Percentiles rank a stretch among this genome's conserved stretches.
Evolutionary conservation across 1,139 yeast species (phyloP).

Genomic region (Suhomyces maxii): DNA sequence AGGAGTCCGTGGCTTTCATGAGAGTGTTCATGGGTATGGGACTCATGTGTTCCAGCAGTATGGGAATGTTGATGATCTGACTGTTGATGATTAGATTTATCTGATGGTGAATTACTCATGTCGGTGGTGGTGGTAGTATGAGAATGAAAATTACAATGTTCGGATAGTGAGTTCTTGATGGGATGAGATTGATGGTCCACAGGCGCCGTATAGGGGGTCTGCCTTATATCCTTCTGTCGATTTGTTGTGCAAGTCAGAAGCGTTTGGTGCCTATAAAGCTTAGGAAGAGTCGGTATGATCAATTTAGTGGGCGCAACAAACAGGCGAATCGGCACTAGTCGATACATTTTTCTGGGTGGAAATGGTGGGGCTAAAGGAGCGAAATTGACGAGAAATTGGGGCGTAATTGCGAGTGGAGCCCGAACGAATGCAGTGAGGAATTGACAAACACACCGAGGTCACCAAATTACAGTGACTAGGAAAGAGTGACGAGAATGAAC

Average conservation of each 20-base stretch:
- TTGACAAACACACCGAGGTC: too few species aligned
- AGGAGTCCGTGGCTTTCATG: conserved; percentile 5
- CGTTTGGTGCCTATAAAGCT: neutral
- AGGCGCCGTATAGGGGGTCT: neutral
- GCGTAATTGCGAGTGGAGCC: too few species aligned
- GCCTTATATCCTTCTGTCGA: neutral
- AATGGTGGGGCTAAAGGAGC: neutral
- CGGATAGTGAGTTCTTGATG: neutral
- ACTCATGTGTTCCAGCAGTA: conserved; percentile 15
- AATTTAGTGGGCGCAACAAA: conserved; percentile 5
- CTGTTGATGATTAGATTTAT: neutral
- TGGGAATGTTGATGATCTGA: conserved; percentile 15
- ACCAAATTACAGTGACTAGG: neutral
- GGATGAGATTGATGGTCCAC: neutral
- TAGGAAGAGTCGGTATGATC: conserved; percentile 4
- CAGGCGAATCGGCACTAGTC: conserved; percentile 4
- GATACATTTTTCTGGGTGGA: conserved; percentile 3
- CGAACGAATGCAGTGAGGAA: too few species aligned
- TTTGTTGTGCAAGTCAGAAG: neutral
- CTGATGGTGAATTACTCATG: conserved; percentile 1
- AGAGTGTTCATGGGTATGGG: conserved; percentile 12
- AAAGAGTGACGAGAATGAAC: neutral
- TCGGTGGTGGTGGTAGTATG: conserved; percentile 6
- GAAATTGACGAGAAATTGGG: neutral
- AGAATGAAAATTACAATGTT: neutral